A percentile compares a stretch with the other conserved stretches of the same genome.
Conservation (phyloP, 306 rosid species). For the Ormosia semicastrata region DNA sequence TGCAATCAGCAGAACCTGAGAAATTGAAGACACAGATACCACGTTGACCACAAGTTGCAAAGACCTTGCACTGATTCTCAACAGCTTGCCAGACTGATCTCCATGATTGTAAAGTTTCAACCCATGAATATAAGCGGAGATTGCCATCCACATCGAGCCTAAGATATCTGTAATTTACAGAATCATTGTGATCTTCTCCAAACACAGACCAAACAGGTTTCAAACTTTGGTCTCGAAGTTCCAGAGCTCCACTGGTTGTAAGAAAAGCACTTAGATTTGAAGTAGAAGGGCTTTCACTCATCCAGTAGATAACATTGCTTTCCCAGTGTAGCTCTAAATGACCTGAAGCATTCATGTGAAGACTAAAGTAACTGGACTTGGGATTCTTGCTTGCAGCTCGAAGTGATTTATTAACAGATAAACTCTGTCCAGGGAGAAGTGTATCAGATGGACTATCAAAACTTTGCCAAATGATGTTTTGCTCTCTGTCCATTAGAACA, state of each 20-base stretch:
- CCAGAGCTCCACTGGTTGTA: conserved; percentile 52
- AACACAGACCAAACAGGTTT: conserved; percentile 64
- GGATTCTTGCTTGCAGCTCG: conserved; percentile 56
- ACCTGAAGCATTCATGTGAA: conserved; percentile 58
- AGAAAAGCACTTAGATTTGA: conserved; percentile 55
- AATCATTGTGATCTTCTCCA: conserved; percentile 66
- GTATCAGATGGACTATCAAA: conserved; percentile 59
- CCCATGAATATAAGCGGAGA: conserved; percentile 79
- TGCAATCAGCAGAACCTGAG: conserved; percentile 47
- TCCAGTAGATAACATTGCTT: conserved; percentile 59
- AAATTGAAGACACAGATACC: conserved; percentile 52
- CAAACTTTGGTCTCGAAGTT: conserved; percentile 38
- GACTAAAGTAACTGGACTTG: conserved; percentile 62
- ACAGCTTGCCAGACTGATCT: conserved; percentile 73
- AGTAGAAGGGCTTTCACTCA: conserved; percentile 40
- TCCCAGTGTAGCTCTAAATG: conserved; percentile 70
- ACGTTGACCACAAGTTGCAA: conserved; percentile 64
- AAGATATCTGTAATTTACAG: conserved; percentile 49
- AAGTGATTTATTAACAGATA: conserved; percentile 34
- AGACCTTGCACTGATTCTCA: conserved; percentile 74
- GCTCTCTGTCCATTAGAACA: conserved; percentile 46
- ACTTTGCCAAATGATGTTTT: conserved; percentile 58
- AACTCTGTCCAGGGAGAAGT: conserved; percentile 72
- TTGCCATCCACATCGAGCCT: conserved; percentile 75
- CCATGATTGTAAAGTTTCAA: conserved; percentile 50